Conservation (phyloP, 2,329 filamentous ascomycete genomes). For the Paracorniculantispora psalliotae region DNA sequence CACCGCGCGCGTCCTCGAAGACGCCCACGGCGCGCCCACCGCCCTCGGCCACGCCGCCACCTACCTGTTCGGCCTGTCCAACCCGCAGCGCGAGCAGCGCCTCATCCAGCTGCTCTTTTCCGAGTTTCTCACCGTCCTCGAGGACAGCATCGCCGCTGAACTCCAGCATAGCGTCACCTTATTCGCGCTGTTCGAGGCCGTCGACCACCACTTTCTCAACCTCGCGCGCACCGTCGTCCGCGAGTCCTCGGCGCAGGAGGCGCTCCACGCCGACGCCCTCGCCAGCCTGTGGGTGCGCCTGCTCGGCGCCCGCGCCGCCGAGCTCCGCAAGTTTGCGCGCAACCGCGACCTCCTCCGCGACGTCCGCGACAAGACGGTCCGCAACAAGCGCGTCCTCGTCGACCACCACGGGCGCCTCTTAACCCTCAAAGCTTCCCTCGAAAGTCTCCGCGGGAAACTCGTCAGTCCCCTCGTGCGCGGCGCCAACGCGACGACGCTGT, state of each 20-base stretch:
- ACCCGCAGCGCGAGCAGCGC: conserved; percentile 71
- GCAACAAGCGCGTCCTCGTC: conserved; percentile 80
- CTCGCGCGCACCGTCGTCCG: conserved; percentile 79
- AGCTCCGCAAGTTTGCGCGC: conserved; percentile 85
- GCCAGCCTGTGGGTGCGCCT: conserved; percentile 81
- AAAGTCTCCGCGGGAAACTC: conserved; percentile 76
- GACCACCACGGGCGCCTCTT: conserved; percentile 82
- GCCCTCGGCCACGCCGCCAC: conserved; percentile 64
- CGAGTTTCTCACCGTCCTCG: conserved; percentile 80
- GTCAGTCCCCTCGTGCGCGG: conserved; percentile 77
- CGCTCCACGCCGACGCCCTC: conserved; percentile 74
- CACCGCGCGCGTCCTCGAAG: conserved; percentile 55
- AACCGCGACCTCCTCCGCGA: conserved; percentile 76
- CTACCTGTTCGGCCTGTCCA: conserved; percentile 72
- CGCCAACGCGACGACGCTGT: conserved; percentile 61
- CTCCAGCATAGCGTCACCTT: conserved; percentile 73
- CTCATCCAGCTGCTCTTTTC: conserved; percentile 79
- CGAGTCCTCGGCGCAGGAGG: conserved; percentile 76
- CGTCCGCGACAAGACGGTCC: conserved; percentile 76
- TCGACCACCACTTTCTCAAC: conserved; percentile 87
- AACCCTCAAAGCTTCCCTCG: conserved; percentile 79
- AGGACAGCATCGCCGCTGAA: conserved; percentile 83
- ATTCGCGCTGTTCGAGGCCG: conserved; percentile 84
- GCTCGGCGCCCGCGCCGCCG: conserved; percentile 67
- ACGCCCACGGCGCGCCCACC: conserved; percentile 54